These are phyloP conservation scores for Imleria badia DNA, from an alignment of 768 basidiomycete species.

Conservation along the genomic window DNA sequence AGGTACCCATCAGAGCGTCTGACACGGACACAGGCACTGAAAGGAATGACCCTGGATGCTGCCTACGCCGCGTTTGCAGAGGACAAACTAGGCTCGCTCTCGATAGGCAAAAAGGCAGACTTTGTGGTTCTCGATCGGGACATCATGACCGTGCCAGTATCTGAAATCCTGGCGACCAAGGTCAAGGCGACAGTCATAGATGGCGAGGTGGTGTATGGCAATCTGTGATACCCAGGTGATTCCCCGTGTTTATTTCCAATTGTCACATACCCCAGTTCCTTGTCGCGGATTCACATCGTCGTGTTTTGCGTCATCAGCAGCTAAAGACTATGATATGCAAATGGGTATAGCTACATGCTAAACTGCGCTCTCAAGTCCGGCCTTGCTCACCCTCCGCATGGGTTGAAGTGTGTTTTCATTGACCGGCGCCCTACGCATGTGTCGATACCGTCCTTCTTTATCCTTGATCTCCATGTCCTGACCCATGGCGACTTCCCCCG, in stretches of 20 bases:
- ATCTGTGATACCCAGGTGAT: constrained; percentile 20
- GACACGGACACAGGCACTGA: constrained; percentile 77
- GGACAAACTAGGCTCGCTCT: constrained; percentile 66
- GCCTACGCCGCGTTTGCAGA: constrained; percentile 88
- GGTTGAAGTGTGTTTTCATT: constrained; percentile 88
- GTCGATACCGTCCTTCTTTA: constrained; percentile 79
- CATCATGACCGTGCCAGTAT: constrained; percentile 63
- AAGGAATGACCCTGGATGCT: constrained; percentile 87
- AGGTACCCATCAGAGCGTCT: constrained; percentile 81
- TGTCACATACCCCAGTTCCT: neutral
- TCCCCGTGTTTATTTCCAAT: neutral
- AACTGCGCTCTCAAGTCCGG: constrained; percentile 78
- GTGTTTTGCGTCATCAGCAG: neutral
- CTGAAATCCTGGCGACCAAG: constrained; percentile 63
- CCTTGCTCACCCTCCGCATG: constrained; percentile 87
- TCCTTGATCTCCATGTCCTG: constrained; percentile 92
- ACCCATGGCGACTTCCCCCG: constrained; percentile 45
- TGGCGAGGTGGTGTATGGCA: constrained; percentile 65
- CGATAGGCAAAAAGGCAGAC: constrained; percentile 80
- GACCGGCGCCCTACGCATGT: constrained; percentile 84
- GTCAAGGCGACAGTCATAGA: constrained; percentile 77
- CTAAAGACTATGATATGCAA: constrained; percentile 7
- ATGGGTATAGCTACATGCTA: constrained; percentile 18
- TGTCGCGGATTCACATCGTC: neutral
- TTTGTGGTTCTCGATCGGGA: constrained; percentile 82